Evolutionary conservation across 2,329 filamentous ascomycete species (phyloP).

Genomic region (Aureobasidium sp.): DNA sequence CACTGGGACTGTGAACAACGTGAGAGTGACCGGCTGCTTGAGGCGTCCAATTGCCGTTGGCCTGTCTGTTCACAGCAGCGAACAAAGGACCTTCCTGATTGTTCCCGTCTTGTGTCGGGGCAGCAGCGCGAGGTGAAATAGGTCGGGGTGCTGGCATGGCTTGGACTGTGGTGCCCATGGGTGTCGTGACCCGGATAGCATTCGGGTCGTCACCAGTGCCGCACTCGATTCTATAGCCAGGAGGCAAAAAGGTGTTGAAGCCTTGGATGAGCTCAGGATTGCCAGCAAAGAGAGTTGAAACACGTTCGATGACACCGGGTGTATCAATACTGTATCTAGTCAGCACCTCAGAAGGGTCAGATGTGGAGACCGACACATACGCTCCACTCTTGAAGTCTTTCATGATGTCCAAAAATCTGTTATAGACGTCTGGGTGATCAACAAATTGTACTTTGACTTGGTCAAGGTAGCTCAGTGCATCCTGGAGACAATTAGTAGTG

Average conservation of each 20-base stretch:
- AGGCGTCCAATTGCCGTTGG: conserved; percentile 32
- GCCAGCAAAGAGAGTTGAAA: conserved; percentile 90
- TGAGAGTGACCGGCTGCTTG: conserved; percentile 26
- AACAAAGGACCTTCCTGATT: conserved; percentile 6
- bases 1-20: conserved; percentile 36
- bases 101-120: conserved; percentile 1
- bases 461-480: conserved; percentile 90
- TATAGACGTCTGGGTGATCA: conserved; percentile 95
- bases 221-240: conserved; percentile 93
- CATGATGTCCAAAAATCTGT: conserved; percentile 96
- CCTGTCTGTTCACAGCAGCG: conserved; percentile 17
- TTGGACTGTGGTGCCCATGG: conserved; percentile 92
- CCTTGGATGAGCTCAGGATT: conserved; percentile 82
- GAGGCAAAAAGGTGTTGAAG: conserved; percentile 91
- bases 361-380: conserved; percentile 44
- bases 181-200: conserved; percentile 91
- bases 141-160: conserved; percentile 58
- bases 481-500: conserved; percentile 32
- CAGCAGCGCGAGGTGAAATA: conserved; percentile 34
- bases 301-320: conserved; percentile 91
- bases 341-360: conserved; percentile 11
- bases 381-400: conserved; percentile 99
- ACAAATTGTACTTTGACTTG: conserved; percentile 98
- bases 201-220: conserved; percentile 90
- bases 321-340: conserved; percentile 65